These are phyloP conservation scores for Quercus glauca DNA, from an alignment of 306 rosid species.

Conservation along the genomic window DNA sequence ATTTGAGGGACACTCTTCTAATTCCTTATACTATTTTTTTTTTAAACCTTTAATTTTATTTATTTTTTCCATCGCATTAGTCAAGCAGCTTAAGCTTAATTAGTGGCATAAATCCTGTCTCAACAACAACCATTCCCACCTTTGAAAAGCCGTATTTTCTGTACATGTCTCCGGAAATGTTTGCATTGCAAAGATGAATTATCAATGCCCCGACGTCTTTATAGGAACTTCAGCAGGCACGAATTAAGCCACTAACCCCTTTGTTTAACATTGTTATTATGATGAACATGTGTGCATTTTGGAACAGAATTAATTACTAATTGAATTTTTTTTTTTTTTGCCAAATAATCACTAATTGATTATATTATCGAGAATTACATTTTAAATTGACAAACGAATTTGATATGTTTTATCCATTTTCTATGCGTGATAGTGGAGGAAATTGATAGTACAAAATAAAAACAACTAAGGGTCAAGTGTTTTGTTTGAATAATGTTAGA, in stretches of 20 bases:
- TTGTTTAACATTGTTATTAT: too few species aligned
- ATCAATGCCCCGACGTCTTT: not conserved
- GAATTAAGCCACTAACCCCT: not conserved
- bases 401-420: not conserved
- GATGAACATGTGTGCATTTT: too few species aligned
- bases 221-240: not conserved
- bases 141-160: slow-evolving; percentile 8
- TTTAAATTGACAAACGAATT: not conserved
- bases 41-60: not conserved
- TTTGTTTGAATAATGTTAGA: not conserved
- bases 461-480: not conserved
- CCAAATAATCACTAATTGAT: not conserved
- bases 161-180: not conserved
- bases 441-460: not conserved
- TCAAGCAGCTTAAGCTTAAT: not conserved
- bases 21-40: too few species aligned
- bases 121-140: slow-evolving; percentile 10
- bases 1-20: too few species aligned
- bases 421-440: not conserved
- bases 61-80: not conserved
- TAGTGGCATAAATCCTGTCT: not conserved
- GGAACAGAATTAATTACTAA: not conserved
- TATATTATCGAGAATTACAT: not conserved
- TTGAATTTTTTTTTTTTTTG: not conserved
- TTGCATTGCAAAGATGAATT: not conserved